Evolutionary conservation across 2,329 filamentous ascomycete genomes (phyloP), one percentile per base, ranked within the genome.

Genomic region (Penicillium sp.): DNA sequence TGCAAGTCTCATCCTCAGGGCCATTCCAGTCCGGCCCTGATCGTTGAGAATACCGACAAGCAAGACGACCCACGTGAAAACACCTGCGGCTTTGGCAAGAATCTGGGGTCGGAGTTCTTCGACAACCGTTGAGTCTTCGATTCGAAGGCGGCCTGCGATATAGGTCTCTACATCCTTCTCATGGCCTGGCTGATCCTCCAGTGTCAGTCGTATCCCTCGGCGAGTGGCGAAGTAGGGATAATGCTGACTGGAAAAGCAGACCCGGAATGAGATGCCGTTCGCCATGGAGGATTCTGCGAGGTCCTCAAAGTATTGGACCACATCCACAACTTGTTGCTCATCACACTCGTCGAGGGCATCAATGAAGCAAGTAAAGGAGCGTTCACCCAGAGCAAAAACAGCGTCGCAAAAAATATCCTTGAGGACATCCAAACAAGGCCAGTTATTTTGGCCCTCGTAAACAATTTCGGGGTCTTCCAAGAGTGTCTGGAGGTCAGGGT

Each of bases 331-430:
- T 25, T 71, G 42, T 9, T 58, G 39, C 40, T 70, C 65, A 4
- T 67, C 49, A 47, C 69, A 73, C 48, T 74, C 71, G 43, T 74
- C 70, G 4, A 75, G 62, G 4, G 72, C 71, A 50, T 74, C 72
- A 26, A 74, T 57, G 35, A 73, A 65, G 32, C 62, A 68, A 0
- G 47, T 57, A 29, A 63, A 47, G 3, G 25, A 23, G 1, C 40
- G 40, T 13, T 43, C 8, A 5, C 43, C 45, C 2, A 60, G 47
- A n/a, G 16, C 7, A 2, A 3, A 9, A 10, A 57, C 16, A 1
- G 48, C 43, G 0, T 47, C 32, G 2, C 1, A 8, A 38, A 59
- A 46, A 0, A 57, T 52, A 2, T 48, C 35, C 27, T 56, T 53
- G 1, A 59, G 39, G 14, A 30, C 13, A 33, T 52, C 41, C 39